phyloP scores from a whole-genome alignment of 2,329 filamentous ascomycete species.

The Phaeosphaeria sp. region DNA sequence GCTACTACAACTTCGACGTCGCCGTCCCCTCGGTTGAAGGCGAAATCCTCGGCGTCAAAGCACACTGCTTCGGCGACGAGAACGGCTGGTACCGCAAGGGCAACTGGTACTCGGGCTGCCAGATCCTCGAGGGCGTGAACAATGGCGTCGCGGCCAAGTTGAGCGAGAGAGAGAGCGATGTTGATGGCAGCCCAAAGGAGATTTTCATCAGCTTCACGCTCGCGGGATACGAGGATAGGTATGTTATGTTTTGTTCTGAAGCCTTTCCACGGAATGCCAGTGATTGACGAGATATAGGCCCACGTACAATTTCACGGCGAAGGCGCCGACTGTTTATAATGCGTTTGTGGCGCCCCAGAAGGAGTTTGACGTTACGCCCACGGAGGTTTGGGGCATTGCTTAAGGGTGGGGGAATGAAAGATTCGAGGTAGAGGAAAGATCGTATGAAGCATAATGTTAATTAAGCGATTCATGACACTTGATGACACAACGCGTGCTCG shows the following conservation, averaged over 20 bases:
- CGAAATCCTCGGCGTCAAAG: slow-evolving; percentile 18
- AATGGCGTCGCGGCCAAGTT: slow-evolving; percentile 24
- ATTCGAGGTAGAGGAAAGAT: neutral
- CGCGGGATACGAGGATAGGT: slow-evolving; percentile 14
- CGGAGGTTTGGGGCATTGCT: slow-evolving; percentile 16
- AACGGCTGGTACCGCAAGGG: slow-evolving; percentile 13
- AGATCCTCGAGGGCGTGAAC: slow-evolving; percentile 22
- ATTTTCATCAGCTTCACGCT: slow-evolving; percentile 17
- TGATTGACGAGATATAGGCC: slow-evolving; percentile 9
- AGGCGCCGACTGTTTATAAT: slow-evolving; percentile 22
- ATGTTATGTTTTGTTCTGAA: slow-evolving; percentile 1
- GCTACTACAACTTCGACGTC: slow-evolving; percentile 33
- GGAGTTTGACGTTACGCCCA: slow-evolving; percentile 21
- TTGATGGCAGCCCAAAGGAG: slow-evolving; percentile 10
- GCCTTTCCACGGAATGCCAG: too few relatives aligned
- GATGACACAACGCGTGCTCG: too few relatives aligned
- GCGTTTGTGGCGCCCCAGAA: slow-evolving; percentile 16
- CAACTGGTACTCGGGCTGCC: slow-evolving; percentile 13
- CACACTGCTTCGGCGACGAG: slow-evolving; percentile 25
- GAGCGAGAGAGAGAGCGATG: slow-evolving; percentile 3
- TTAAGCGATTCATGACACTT: too few relatives aligned
- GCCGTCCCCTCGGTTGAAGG: slow-evolving; percentile 17
- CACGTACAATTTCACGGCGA: slow-evolving; percentile 25
- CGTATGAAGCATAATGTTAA: neutral
- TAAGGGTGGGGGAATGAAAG: neutral